A percentile compares a stretch with the other conserved stretches of the same genome.
phyloP scores from a whole-genome alignment of 2,329 filamentous ascomycete species.

The Fusarium anthophilum region DNA sequence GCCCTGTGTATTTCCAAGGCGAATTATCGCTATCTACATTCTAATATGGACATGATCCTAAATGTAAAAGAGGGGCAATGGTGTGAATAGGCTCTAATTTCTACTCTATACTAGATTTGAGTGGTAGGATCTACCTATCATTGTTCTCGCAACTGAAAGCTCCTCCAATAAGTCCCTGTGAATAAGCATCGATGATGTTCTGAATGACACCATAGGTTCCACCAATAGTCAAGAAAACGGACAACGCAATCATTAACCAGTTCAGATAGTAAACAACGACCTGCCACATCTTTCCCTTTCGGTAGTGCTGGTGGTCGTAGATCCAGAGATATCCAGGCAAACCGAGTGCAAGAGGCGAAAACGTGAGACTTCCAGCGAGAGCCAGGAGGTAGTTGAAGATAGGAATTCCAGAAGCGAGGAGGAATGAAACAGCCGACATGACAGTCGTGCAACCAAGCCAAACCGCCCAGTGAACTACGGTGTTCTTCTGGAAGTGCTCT shows the following conservation, averaged over 20 bases:
- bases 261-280: conserved; percentile 10
- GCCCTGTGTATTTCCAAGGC: too few species aligned
- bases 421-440: conserved; percentile 31
- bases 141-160: conserved; percentile 18
- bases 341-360: conserved; percentile 44
- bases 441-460: conserved; percentile 48
- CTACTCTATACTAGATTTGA: accelerated
- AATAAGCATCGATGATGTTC: conserved; percentile 19
- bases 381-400: conserved; percentile 48
- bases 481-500: conserved; percentile 49
- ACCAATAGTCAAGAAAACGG: conserved; percentile 10
- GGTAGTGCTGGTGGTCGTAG: conserved; percentile 18
- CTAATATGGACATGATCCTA: too few species aligned
- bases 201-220: conserved; percentile 19
- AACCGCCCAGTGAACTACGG: conserved; percentile 47
- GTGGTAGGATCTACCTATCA: not conserved
- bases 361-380: conserved; percentile 44
- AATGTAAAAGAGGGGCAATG: not conserved
- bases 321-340: conserved; percentile 43
- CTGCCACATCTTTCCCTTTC: conserved; percentile 7
- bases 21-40: too few species aligned
- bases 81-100: not conserved
- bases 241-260: conserved; percentile 12
- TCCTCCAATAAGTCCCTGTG: conserved; percentile 10
- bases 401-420: conserved; percentile 38